Percentiles rank a stretch among this genome's conserved stretches.
Conservation (phyloP, 805 yeast species). For the Candida insectalens region DNA sequence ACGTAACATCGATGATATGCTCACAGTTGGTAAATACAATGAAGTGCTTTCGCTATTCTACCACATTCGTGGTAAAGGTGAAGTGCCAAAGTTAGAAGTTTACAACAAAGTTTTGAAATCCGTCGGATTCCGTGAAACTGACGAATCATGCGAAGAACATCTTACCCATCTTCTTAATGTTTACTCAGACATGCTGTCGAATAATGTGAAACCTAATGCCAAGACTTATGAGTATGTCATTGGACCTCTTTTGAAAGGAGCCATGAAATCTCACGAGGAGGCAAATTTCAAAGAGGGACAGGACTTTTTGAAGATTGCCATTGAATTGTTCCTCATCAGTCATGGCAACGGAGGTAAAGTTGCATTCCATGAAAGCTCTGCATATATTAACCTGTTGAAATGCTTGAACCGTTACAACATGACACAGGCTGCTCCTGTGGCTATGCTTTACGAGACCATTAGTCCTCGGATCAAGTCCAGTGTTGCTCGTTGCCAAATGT, state of each 20-base stretch:
- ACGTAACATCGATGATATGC: slow-evolving; percentile 15
- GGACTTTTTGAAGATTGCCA: slow-evolving; percentile 41
- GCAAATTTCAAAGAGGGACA: slow-evolving; percentile 30
- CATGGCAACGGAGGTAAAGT: slow-evolving; percentile 12
- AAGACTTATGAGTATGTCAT: slow-evolving; percentile 46
- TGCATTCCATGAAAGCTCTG: slow-evolving; percentile 7
- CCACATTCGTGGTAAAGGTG: slow-evolving; percentile 22
- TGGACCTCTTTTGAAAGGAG: slow-evolving; percentile 39
- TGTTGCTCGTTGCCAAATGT: slow-evolving; percentile 16
- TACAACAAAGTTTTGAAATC: slow-evolving; percentile 50
- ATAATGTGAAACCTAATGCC: slow-evolving; percentile 43
- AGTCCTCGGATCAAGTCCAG: slow-evolving; percentile 6
- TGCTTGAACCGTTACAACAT: slow-evolving; percentile 20
- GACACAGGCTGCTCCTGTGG: slow-evolving; percentile 9
- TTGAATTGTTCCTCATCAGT: slow-evolving; percentile 31
- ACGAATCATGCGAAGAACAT: slow-evolving; percentile 46
- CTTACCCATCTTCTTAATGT: slow-evolving; percentile 55
- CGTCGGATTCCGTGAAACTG: slow-evolving; percentile 40
- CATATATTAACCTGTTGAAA: slow-evolving; percentile 15
- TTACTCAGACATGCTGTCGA: slow-evolving; percentile 54
- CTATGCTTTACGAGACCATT: slow-evolving; percentile 10
- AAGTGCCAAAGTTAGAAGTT: slow-evolving; percentile 39
- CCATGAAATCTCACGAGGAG: slow-evolving; percentile 29
- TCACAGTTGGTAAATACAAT: slow-evolving; percentile 17
- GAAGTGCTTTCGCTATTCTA: slow-evolving; percentile 25